phyloP scores from a whole-genome alignment of 805 yeast species.

The Sugiyamaella qingdaonensis region DNA sequence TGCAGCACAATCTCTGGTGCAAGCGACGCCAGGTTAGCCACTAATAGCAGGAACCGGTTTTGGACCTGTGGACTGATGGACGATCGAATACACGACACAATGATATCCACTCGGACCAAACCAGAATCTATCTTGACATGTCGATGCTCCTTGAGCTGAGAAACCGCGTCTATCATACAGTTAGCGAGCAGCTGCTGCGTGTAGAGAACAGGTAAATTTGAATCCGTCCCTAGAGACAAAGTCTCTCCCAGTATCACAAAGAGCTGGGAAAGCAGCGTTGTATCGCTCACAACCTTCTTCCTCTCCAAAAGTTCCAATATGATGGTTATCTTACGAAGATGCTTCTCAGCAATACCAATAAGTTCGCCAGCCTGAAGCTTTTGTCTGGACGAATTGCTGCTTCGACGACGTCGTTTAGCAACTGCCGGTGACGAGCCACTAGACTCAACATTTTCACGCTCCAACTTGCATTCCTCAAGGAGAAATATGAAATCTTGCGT shows the following conservation, averaged over 20 bases:
- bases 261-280: constrained; percentile 29
- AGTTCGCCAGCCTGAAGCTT: constrained; percentile 56
- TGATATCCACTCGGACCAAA: constrained; percentile 78
- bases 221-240: constrained; percentile 74
- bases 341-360: constrained; percentile 69
- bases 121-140: constrained; percentile 50
- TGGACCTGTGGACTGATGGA: constrained; percentile 93
- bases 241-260: constrained; percentile 39
- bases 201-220: constrained; percentile 84
- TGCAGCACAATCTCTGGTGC: constrained; percentile 90
- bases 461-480: constrained; percentile 56
- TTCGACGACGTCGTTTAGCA: constrained; percentile 71
- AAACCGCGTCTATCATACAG: constrained; percentile 71
- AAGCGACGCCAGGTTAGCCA: constrained; percentile 80
- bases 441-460: constrained; percentile 36
- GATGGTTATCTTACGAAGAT: constrained; percentile 71
- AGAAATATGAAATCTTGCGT: constrained; percentile 55
- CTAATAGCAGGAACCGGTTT: constrained; percentile 76
- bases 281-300: constrained; percentile 27
- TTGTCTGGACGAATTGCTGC: constrained; percentile 67
- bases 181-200: constrained; percentile 88
- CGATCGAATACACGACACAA: constrained; percentile 85
- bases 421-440: constrained; percentile 20
- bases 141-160: constrained; percentile 43
- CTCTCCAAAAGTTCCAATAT: constrained; percentile 75